Evolutionary conservation across 2,329 filamentous ascomycete species (phyloP).

Genomic region (Parafenestella ontariensis): DNA sequence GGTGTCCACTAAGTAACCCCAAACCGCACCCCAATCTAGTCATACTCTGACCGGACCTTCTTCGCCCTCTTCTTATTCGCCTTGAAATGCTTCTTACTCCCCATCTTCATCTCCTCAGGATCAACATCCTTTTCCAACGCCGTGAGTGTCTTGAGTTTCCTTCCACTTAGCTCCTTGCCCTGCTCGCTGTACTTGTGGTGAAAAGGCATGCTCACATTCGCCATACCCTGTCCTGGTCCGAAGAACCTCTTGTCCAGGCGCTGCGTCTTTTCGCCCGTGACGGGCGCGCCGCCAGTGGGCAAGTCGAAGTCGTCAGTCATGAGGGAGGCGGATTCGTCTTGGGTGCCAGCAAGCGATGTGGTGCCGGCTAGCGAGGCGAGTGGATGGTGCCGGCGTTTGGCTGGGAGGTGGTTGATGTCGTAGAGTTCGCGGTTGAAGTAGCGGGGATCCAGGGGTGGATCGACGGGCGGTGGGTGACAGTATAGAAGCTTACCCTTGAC

Average conservation of each 20-base stretch:
- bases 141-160: constrained; percentile 81
- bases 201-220: constrained; percentile 79
- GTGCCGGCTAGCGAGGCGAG: constrained; percentile 59
- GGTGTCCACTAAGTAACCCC: too few relatives aligned
- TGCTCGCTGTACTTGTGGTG: constrained; percentile 89
- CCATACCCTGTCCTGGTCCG: constrained; percentile 65
- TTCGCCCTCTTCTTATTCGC: constrained; percentile 70
- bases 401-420: constrained; percentile 79
- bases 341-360: constrained; percentile 36
- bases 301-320: constrained; percentile 59
- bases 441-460: constrained; percentile 68
- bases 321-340: constrained; percentile 48
- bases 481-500: constrained; percentile 95
- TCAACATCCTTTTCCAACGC: constrained; percentile 87
- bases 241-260: constrained; percentile 92
- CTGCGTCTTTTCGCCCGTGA: constrained; percentile 74
- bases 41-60: constrained; percentile 55
- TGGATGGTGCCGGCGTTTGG: constrained; percentile 72
- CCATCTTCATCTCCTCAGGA: constrained; percentile 73
- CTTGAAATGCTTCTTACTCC: constrained; percentile 95
- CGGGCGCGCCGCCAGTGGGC: constrained; percentile 29
- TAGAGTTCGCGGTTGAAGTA: constrained; percentile 93
- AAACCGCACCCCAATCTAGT: too few relatives aligned
- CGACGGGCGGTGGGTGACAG: constrained; percentile 82
- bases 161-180: constrained; percentile 80